A percentile compares a stretch with the other conserved stretches of the same genome.
Evolutionary conservation across 75 land plant species (phyloP).

Genomic region (Isoetes taiwanensis): DNA sequence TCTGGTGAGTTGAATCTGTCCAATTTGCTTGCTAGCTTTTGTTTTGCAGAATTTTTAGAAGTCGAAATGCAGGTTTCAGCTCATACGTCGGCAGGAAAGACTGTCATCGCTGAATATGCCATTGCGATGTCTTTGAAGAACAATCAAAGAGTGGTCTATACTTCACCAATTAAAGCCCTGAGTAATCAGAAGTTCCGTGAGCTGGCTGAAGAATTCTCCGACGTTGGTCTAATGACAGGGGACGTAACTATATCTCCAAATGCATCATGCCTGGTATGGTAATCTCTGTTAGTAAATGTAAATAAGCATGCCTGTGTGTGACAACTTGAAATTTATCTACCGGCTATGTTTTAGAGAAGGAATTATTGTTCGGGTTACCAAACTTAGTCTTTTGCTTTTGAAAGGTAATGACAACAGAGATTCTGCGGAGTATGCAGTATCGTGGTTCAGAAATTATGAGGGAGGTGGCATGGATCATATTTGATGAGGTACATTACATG

Average conservation of each 20-base stretch:
- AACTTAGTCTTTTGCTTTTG: conserved; percentile 6
- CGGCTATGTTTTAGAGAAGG: too few species aligned
- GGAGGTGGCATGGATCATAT: conserved; percentile 97
- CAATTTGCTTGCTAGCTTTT: too few species aligned
- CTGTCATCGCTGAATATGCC: conserved; percentile 91
- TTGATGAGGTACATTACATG: conserved; percentile 99
- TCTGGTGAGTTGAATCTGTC: conserved; percentile 52
- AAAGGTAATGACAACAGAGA: conserved; percentile 99
- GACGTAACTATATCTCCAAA: conserved; percentile 97
- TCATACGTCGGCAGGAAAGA: conserved; percentile 97
- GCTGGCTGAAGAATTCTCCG: conserved; percentile 83
- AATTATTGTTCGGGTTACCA: neutral
- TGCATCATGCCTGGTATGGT: conserved; percentile 87
- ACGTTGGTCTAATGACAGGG: conserved; percentile 99
- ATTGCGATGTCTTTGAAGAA: conserved; percentile 89
- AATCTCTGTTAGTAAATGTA: neutral
- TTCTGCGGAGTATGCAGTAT: conserved; percentile 99
- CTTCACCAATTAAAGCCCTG: conserved; percentile 97
- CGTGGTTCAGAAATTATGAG: conserved; percentile 82
- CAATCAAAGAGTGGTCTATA: conserved; percentile 86
- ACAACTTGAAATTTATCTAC: too few species aligned
- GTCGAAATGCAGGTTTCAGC: conserved; percentile 62
- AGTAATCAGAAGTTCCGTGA: conserved; percentile 98
- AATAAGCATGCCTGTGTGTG: too few species aligned
- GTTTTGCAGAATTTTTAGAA: neutral